Conservation (phyloP, 441 rosid species). For the Capsella rubella region DNA sequence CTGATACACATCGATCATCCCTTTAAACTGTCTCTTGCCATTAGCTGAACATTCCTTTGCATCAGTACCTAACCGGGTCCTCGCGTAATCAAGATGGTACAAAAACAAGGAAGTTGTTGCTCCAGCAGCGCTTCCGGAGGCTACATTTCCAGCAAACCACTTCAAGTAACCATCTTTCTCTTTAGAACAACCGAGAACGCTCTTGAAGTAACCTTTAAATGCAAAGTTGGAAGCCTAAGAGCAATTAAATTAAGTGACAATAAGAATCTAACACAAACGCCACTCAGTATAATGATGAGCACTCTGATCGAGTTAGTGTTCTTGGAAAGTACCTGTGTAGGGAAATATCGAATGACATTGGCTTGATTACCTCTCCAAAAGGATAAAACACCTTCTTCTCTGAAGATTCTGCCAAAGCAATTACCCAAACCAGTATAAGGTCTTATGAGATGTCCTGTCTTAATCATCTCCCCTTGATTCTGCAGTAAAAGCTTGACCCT, state of each 20-base stretch:
- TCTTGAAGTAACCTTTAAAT: constrained; percentile 90
- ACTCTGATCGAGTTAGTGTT: background rate
- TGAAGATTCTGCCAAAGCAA: constrained; percentile 76
- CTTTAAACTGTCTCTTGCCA: constrained; percentile 75
- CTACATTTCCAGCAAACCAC: constrained; percentile 72
- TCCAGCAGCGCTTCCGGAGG: constrained; percentile 98
- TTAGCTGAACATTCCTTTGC: constrained; percentile 56
- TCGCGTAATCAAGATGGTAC: constrained; percentile 77
- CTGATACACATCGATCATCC: constrained; percentile 80
- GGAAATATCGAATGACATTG: constrained; percentile 75
- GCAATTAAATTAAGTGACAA: constrained; percentile 61
- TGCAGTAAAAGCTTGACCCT: constrained; percentile 94
- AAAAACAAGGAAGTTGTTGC: constrained; percentile 78
- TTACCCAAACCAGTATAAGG: constrained; percentile 72
- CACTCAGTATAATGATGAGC: no score
- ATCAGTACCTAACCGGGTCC: constrained; percentile 89
- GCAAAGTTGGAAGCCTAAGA: constrained; percentile 97
- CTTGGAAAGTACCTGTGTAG: constrained; percentile 74
- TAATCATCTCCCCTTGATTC: constrained; percentile 92
- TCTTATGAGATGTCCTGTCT: constrained; percentile 68
- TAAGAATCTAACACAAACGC: constrained; percentile 9
- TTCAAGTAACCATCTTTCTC: constrained; percentile 84
- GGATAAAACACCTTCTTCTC: constrained; percentile 79
- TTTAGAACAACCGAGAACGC: constrained; percentile 67
- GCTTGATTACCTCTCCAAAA: constrained; percentile 97